phyloP scores from a whole-genome alignment of 768 basidiomycete genomes.

The Suillus cothurnatus region DNA sequence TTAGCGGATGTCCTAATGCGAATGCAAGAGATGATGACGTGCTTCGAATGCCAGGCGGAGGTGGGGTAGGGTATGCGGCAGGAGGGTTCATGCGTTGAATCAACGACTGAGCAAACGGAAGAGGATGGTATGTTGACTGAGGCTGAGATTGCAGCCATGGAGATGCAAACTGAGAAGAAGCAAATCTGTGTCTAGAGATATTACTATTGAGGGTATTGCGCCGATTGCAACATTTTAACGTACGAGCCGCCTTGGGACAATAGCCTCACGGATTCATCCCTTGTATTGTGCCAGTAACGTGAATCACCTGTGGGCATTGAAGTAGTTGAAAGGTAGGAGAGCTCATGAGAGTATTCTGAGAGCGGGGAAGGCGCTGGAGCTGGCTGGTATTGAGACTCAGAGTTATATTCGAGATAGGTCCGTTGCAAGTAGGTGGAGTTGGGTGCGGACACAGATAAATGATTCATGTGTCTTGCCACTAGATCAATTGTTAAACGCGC shows the following conservation, averaged over 20 bases:
- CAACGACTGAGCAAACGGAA: constrained; percentile 62
- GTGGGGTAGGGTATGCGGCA: constrained; percentile 71
- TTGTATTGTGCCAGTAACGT: constrained; percentile 64
- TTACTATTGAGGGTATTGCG: constrained; percentile 1
- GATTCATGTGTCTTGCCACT: constrained; percentile 71
- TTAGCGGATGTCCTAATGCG: constrained; percentile 58
- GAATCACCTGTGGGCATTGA: constrained; percentile 46
- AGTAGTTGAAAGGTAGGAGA: constrained; percentile 55
- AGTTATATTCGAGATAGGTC: constrained; percentile 44
- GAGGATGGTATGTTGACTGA: constrained; percentile 55
- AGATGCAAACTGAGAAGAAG: constrained; percentile 32
- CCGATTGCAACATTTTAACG: constrained; percentile 23
- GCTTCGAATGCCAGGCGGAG: constrained; percentile 60
- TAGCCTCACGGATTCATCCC: constrained; percentile 62
- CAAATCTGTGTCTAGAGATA: constrained; percentile 19
- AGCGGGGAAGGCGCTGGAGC: constrained; percentile 54
- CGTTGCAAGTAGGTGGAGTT: constrained; percentile 69
- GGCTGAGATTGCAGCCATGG: constrained; percentile 42
- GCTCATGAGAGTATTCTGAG: constrained; percentile 67
- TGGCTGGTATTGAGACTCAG: constrained; percentile 28
- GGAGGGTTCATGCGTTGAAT: constrained; percentile 64
- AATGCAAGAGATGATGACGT: constrained; percentile 76
- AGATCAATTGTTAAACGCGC: constrained; percentile 15
- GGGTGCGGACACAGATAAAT: constrained; percentile 57
- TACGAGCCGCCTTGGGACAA: constrained; percentile 57